A percentile compares a stretch with the other conserved stretches of the same genome.
These are phyloP conservation scores for Jaapia argillacea DNA, from an alignment of 768 basidiomycete species.

Conservation along the genomic window DNA sequence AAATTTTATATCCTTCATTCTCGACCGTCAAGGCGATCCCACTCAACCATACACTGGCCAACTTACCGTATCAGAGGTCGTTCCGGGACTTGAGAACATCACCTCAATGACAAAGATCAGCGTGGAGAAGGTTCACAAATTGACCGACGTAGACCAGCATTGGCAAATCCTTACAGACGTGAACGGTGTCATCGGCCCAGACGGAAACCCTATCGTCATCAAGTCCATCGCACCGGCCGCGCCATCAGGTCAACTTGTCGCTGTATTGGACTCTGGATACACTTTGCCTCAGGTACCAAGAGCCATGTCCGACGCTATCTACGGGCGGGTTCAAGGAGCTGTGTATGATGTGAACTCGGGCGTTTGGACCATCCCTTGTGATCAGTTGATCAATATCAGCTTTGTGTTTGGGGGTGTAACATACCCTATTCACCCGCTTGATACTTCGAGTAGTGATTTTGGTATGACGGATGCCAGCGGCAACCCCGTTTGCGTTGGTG, in stretches of 20 bases:
- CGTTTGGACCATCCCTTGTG: constrained; percentile 70
- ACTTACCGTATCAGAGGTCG: constrained; percentile 57
- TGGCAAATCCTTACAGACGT: constrained; percentile 71
- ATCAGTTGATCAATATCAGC: constrained; percentile 58
- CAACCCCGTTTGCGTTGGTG: constrained; percentile 51
- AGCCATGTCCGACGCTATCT: constrained; percentile 69
- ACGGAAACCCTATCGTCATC: constrained; percentile 50
- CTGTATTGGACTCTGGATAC: constrained; percentile 68
- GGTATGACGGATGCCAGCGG: constrained; percentile 35
- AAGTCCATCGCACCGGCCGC: constrained; percentile 63
- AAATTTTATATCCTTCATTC: constrained; percentile 62
- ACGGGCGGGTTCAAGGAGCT: constrained; percentile 69
- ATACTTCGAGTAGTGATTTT: constrained; percentile 54
- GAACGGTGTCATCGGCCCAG: constrained; percentile 66
- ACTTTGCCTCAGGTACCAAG: constrained; percentile 66
- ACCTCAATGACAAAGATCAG: constrained; percentile 51
- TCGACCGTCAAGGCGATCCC: constrained; percentile 51
- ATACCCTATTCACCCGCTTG: constrained; percentile 71
- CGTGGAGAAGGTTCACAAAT: constrained; percentile 51
- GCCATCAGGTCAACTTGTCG: constrained; percentile 53
- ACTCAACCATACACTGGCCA: constrained; percentile 45
- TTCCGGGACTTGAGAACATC: constrained; percentile 54
- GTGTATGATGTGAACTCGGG: constrained; percentile 43
- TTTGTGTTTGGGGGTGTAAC: constrained; percentile 60
- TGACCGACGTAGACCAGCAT: constrained; percentile 64